Evolutionary conservation across 1,284 basidiomycete genomes (phyloP), one percentile per base, ranked within the genome.

Genomic region (Exobasidium cylindrosporum): DNA sequence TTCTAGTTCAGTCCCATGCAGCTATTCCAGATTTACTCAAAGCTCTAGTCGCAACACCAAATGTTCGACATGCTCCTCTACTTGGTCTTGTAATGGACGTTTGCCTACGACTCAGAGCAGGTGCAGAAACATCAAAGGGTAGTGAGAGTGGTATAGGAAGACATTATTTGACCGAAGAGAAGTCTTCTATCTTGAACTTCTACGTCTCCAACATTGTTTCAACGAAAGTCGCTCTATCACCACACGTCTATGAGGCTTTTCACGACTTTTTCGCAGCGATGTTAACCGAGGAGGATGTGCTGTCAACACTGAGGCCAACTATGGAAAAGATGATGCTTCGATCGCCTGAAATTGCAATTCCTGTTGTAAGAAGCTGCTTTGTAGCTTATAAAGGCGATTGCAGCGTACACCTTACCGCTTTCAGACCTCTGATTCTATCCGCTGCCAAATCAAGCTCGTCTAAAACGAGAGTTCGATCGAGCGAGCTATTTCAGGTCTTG

Each of bases 251-350:
- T 23, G 52, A 35, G 14, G 70, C 76, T 21, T 66, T 77, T 45
- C 56, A 66, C 29, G 67, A 69, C 46, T 79, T 78, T 53, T 45
- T 78, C 30, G 63, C 61, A 4, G 45, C 57, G 1, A 56, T 68
- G 21, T 61, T 78, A 29, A 66, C 69, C 30, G 57, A 64, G 21
- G 49, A 68, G 1, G 74, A 75, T 24, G 55, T 78, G 21, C n/a
- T 65, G 3, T 32, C 53, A 13, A 60, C 66, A 1, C 58, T 79
- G n/a, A 61, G 73, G 10, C 77, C 77, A 6, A 64, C 74, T 26
- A 69, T 79, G 24, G 69, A 76, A 50, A 78, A 78, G 64, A 74
- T 74, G 71, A 66, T 78, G 5, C 69, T 78, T 0, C 66, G 76
- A 32, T 77, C 77, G 24, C 77, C 77, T 17, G 77, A 79, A 26